Base-by-base conservation (phyloP, 441 rosid genomes). In the Omphalea diandra region DNA sequence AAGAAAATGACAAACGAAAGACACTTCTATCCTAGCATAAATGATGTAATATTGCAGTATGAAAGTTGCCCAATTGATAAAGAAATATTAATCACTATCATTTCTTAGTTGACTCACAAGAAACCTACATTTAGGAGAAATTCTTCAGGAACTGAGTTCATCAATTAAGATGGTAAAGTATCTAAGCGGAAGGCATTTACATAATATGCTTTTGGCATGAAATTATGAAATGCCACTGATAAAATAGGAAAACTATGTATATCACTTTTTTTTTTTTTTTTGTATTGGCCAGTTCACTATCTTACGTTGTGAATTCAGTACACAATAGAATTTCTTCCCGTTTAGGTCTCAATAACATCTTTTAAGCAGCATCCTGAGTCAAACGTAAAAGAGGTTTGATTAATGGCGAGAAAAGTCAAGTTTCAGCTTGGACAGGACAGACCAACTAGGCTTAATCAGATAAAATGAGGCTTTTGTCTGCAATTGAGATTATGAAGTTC, bases 401-500 rank as follows among this genome's bases (percentile, higher is more conserved):
- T 65, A 43, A 26, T 5, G 5, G 12, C 17, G 18, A 38, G 4
- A 6, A 6, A 15, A 40, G 63, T 53, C 63, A 12, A 20, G 1
- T 46, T 29, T 31, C 4, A 22, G 8, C 24, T 49, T 36, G 38
- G 66, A 24, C 67, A n/a, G 40, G 11, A 46, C 29, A 47, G 41
- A 44, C 38, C 47, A 36, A 24, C 33, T n/a, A 41, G 41, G 56
- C 32, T 50, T 44, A 12, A 47, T 73, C 24, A 58, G 47, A 58
- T 35, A 55, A 63, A 63, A 15, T 44, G 24, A 12, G 53, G 55
- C 41, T 63, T 46, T 18, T 22, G 44, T 44, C 26, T n/a, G 29
- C 27, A 4, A 64, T 65, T 4, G 17, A 65, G 49, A 38, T 32
- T 1, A 47, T 47, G 12, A 46, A 44, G 20, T 65, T 65, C 58